Evolutionary conservation across 495 filamentous ascomycete genomes (phyloP), one percentile per base, ranked within the genome.

Genomic region (Aspergillus avenaceus): DNA sequence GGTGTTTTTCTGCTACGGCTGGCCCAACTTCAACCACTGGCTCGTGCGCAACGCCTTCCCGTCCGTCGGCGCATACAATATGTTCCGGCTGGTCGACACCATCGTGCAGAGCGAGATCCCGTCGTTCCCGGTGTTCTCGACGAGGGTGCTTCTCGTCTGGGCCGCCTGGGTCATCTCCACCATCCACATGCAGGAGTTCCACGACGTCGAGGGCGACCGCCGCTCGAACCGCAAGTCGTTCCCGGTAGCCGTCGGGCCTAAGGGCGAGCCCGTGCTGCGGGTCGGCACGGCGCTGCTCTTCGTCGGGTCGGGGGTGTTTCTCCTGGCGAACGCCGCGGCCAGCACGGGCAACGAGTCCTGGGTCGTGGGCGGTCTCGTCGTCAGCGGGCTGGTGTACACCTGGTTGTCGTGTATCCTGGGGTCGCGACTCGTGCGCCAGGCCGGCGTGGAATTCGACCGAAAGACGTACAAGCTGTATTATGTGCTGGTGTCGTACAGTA

Each of bases 181-280:
- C 25, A 49, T 61, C 25, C 58, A 57, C 14, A 45, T 56, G 4
- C 56, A 60, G 34, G 58, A 61, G 16, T 61, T 57, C 13, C 51
- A 51, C 28, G 54, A 61, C 21, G 45, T 58, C 34, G 55, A 53
- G 13, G 52, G 55, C 13, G 55, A 56, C 23, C 18, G 36, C 4
- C 36, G 36, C 13, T 28, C 29, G 14, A 26, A 41, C 9, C 18
- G 46, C 5, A 11, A 25, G 13, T 41, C 46, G 3, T 23, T 49
- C 5, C 32, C 46, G 3, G 34, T 41, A 19, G 34, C 21, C 5
- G 41, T 43, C 6, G 41, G 41, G 4, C 41, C 41, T 22, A 8
- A 19, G 5, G 41, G 41, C 8, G 41, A 27, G n/a, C 23, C 22
- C 5, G 7, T 43, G 22, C 26, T 43, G 8, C 41, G 41, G 1